A percentile compares a stretch with the other conserved stretches of the same genome.
Evolutionary conservation across 805 yeast genomes (phyloP).

Genomic region (Myxozyma sirexii): DNA sequence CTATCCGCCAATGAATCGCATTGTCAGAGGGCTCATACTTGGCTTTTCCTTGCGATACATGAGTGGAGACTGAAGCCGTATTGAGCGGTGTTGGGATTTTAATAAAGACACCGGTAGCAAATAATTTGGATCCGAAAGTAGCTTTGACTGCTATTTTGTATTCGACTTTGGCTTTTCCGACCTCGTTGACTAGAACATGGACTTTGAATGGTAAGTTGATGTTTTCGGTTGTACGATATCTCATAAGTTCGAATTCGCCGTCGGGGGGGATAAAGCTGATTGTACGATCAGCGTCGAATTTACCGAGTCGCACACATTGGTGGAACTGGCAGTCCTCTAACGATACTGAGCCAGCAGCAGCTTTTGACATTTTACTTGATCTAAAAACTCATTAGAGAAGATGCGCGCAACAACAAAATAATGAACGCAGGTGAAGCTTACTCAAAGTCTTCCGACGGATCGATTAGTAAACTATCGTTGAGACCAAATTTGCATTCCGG

Average conservation of each 20-base stretch:
- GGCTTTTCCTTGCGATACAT: slow-evolving; percentile 63
- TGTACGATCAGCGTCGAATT: slow-evolving; percentile 62
- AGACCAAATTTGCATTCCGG: slow-evolving; percentile 84
- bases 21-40: slow-evolving; percentile 69
- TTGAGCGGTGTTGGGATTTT: slow-evolving; percentile 71
- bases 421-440: neutral
- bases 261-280: slow-evolving; percentile 83
- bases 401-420: too few species aligned
- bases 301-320: slow-evolving; percentile 72
- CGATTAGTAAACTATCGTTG: slow-evolving; percentile 53
- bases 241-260: slow-evolving; percentile 77
- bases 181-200: slow-evolving; percentile 54
- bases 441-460: slow-evolving; percentile 34
- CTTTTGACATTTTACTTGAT: slow-evolving; percentile 37
- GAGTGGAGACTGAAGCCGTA: slow-evolving; percentile 52
- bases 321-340: slow-evolving; percentile 81
- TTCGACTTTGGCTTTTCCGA: slow-evolving; percentile 52
- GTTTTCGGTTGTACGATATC: slow-evolving; percentile 60
- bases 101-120: slow-evolving; percentile 65
- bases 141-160: slow-evolving; percentile 67
- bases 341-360: slow-evolving; percentile 54
- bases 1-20: slow-evolving; percentile 68
- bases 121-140: slow-evolving; percentile 53
- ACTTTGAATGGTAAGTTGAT: slow-evolving; percentile 72
- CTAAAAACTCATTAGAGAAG: too few species aligned